Base-by-base conservation (phyloP, 176 grass and related monocot species). In the Bolboschoenus planiculmis region DNA sequence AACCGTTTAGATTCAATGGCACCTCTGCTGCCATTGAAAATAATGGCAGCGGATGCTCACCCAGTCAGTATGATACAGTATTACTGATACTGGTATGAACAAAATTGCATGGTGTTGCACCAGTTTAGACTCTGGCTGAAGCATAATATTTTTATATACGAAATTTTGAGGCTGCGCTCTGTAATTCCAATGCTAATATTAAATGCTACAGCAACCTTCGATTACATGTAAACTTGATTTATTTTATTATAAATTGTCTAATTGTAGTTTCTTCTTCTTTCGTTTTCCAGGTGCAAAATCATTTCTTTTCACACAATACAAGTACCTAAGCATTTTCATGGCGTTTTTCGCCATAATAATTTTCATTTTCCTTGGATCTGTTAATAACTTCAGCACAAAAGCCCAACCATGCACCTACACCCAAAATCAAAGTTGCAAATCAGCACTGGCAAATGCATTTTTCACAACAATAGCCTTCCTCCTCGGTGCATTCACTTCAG, bases 361-460 rank as follows among this genome's bases (percentile, higher is more conserved):
- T 73, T 92, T 94, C 73, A 20, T 94, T 7, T 88, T 87, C 55
- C 88, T 95, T 1, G 93, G 93, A 1, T 95, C 93, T 0, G 90
- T 88, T 13, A 26, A 46, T 20, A 65, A 59, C 7, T 95, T 95
- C 88, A 88, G 88, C 78, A 31, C 33, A 2, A 36, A 43, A 0
- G 37, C 53, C 0, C 60, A 83, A 78, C 62, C 83, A 0, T 94
- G 90, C 81, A 56, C 70, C 9, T 71, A 88, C 68, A 87, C 61
- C 34, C 18, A 37, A 56, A 54, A 63, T 29, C 57, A 81, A 44
- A 10, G 3, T 39, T 95, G 90, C 62, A 88, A 86, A 5, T 85
- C 88, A 50, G 78, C 90, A 23, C n/a, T 91, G n/a, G 93, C 90
- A 14, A 81, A 78, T 82, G 93, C 93, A 40, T 72, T 87, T 34